Base-by-base conservation (phyloP, 345 rosid genomes). In the Brassica nigra region DNA sequence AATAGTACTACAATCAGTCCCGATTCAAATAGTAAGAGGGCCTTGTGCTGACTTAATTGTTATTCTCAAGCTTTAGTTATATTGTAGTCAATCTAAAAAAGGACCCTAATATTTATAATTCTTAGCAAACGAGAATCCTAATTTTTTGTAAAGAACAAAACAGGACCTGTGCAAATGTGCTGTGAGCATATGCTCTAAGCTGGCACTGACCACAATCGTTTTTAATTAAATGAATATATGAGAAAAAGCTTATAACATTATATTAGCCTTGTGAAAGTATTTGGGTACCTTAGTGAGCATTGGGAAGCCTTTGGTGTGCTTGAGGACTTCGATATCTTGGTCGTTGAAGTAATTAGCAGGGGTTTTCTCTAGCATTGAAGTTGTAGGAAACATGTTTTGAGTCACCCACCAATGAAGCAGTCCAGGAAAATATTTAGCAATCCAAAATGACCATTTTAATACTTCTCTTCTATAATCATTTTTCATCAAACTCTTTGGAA, bases 321-420 rank as follows among this genome's bases (percentile, higher is more conserved):
- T 85, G 68, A 95, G 83, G 70, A 90, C 81, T 78, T 90, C 92
- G 0, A 90, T 80, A 79, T 92, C 97, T 37, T 82, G 85, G 67
- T 84, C 68, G 76, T 85, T 95, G 73, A 92, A 92, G 81, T 90
- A 86, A 2, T 49, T 49, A 49, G 83, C 54, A 10, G 95, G 88
- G 59, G 86, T 86, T 61, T 82, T 84, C 34, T 95, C 94, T 52
- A 90, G 55, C 77, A 79, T 82, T 4, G 90, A 83, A 65, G 86
- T 82, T 23, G 92, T 83, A 77, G 97, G 88, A 33, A 89, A 81
- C 84, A 88, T 77, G 49, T 89, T 85, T 63, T 89, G 90, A 42
- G 93, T 86, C 71, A 90, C 89, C 85, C 87, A 92, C 99, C 95
- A 95, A 29, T 91, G 84, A 16, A 95, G 63, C 20, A 91, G 69